Percentiles rank a stretch among this genome's conserved stretches.
phyloP scores from a whole-genome alignment of 768 basidiomycete species.

The Tremella fuciformis region DNA sequence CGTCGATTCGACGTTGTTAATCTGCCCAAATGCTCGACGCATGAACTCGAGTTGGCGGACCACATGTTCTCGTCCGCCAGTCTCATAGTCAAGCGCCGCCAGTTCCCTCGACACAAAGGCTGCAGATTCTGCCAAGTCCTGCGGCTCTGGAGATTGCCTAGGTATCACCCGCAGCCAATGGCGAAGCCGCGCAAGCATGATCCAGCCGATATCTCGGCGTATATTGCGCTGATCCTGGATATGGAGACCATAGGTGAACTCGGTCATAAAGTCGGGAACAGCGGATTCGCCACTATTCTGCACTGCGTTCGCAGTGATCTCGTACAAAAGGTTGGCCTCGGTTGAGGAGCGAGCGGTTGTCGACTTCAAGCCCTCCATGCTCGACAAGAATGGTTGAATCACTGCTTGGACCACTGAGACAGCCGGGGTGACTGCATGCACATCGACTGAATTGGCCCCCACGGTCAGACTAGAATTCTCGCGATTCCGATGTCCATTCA shows the following conservation, averaged over 20 bases:
- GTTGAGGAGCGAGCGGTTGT: background rate
- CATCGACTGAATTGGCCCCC: conserved; percentile 1
- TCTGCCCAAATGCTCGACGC: conserved; percentile 20
- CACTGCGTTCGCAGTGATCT: conserved; percentile 17
- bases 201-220: conserved; percentile 62
- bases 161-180: conserved; percentile 60
- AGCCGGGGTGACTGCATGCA: conserved; percentile 22
- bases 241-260: conserved; percentile 38
- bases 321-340: conserved; percentile 14
- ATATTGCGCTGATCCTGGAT: conserved; percentile 38
- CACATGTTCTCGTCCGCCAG: conserved; percentile 24
- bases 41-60: conserved; percentile 33
- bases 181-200: conserved; percentile 74
- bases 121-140: conserved; percentile 9
- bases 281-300: conserved; percentile 8
- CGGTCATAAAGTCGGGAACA: conserved; percentile 27
- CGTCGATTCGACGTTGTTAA: background rate
- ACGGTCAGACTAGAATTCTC: background rate
- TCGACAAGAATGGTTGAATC: background rate
- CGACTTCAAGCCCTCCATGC: background rate
- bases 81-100: conserved; percentile 20
- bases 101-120: conserved; percentile 7
- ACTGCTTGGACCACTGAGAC: conserved; percentile 4
- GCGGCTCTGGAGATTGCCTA: background rate
- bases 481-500: background rate